Evolutionary conservation across 805 yeast species (phyloP), one percentile per base, ranked within the genome.

Genomic region (Metschnikowia santaceciliae): DNA sequence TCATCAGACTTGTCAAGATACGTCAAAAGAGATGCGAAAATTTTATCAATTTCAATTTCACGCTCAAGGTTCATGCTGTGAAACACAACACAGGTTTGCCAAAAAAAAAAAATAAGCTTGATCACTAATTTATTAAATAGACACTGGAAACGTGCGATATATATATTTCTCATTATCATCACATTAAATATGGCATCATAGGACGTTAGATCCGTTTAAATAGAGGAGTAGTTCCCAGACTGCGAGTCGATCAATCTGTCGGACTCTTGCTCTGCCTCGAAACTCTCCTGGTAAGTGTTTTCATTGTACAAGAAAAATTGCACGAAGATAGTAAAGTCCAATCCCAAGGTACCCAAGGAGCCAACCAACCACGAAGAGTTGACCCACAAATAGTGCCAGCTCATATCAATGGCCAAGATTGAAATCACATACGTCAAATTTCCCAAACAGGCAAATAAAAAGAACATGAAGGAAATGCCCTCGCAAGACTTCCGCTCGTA

Each of bases 351-450:
- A 15, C 98, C 98, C 42, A 86, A 75, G 30, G 95, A 84, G 1
- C 99, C 99, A 4, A 90, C 82, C 50, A 92, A 74, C 99, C 99
- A 92, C 22, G 96, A 84, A 1, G 92, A 81, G 67, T 94, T 95
- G 46, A 94, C 84, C 56, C 87, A 63, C 32, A 92, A 63, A 58
- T 90, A 92, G 54, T 81, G 76, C 61, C 76, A 74, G 48, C 89
- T 84, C 44, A 84, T 73, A 56, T 90, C 88, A 39, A 88, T 84
- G 42, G 87, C 80, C 46, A 92, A 72, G 48, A 92, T 92, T 10
- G 96, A 86, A 13, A 88, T 78, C 38, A 94, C 96, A 61, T 90
- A 94, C 0, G 97, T 89, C 62, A 88, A 74, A 66, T 92, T 94
- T 43, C 99, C 99, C 50, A 92, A 72, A 66, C 97, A 90, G 19